Evolutionary conservation across 306 rosid species (phyloP).

Genomic region (Quercus alba): DNA sequence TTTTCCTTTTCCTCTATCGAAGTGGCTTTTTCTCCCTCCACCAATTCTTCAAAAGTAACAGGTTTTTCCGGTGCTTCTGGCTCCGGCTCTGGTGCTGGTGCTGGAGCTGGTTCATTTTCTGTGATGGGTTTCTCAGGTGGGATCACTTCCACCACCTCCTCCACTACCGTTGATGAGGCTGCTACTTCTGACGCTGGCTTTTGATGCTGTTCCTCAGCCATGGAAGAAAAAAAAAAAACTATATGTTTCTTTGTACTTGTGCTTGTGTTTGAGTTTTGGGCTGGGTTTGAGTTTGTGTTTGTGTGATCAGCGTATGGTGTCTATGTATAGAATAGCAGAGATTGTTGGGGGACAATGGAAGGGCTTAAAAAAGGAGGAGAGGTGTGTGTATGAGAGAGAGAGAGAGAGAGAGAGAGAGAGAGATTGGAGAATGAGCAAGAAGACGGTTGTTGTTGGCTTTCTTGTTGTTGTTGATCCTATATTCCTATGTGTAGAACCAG

Average conservation of each 20-base stretch:
- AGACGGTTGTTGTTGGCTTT: neutral
- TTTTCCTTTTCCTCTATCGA: constrained; percentile 21
- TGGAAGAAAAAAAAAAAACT: neutral
- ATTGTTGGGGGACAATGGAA: neutral
- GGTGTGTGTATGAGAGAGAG: rapidly evolving
- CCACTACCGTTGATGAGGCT: constrained; percentile 16
- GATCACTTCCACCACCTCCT: constrained; percentile 20
- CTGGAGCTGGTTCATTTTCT: neutral
- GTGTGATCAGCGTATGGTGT: neutral
- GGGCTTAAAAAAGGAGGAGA: neutral
- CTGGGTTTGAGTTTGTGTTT: neutral
- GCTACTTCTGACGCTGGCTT: constrained; percentile 47
- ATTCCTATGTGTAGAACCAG: constrained; percentile 42
- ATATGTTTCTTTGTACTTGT: too few species aligned
- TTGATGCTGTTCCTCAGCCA: constrained; percentile 70
- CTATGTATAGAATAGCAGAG: neutral
- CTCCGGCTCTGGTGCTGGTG: constrained; percentile 15
- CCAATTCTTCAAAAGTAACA: constrained; percentile 9
- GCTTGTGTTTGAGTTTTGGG: neutral
- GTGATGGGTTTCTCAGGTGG: constrained; percentile 17
- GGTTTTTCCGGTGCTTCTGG: constrained; percentile 21
- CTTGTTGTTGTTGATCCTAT: neutral
- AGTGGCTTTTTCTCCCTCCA: constrained; percentile 10
- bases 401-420: neutral
- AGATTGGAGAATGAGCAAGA: neutral